Evolutionary conservation across 2,329 filamentous ascomycete genomes (phyloP), one percentile per base, ranked within the genome.

Genomic region (Sporothrix humicola): DNA sequence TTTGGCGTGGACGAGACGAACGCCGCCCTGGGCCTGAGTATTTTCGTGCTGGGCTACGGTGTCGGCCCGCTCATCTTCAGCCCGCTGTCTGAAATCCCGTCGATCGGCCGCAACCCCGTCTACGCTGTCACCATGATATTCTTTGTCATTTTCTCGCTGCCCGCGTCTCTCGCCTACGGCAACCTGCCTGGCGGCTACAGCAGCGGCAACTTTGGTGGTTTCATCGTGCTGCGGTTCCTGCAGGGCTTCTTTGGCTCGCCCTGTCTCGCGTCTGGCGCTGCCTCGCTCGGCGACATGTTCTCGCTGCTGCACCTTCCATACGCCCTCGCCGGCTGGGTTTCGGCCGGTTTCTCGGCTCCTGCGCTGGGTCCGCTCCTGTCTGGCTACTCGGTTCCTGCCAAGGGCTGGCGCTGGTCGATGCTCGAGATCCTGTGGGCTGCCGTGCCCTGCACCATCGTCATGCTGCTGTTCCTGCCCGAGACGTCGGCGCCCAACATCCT

Each of bases 241-340:
- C 87, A 88, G 26, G 89, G 90, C 54, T 81, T 87, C 8, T 91
- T 91, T 77, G 90, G 89, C 4, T 88, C 88, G 0, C 88, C 88
- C 0, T 87, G 89, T 0, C 80, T 92, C 74, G 90, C 89, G 8
- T 91, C 91, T 76, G 86, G 87, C 0, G 88, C 88, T 2, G 90
- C 89, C 76, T 85, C 89, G 37, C 87, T 91, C 76, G 89, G 89
- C 56, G 90, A 92, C 78, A 87, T 91, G 81, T 91, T 90, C 77
- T 78, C 82, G 8, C 85, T 86, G 2, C 80, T 82, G 0, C 81
- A 90, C 75, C 83, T 84, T 8, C 86, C 97, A 54, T 98, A 93
- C 90, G 89, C 87, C 76, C 90, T 97, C 68, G 94, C 93, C 0
- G 94, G 94, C 0, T 88, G 97, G 81, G 97, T 97, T 78, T 46